These are phyloP conservation scores for Sporothrix schenckii DNA, from an alignment of 2,329 filamentous ascomycete genomes.

Conservation along the genomic window DNA sequence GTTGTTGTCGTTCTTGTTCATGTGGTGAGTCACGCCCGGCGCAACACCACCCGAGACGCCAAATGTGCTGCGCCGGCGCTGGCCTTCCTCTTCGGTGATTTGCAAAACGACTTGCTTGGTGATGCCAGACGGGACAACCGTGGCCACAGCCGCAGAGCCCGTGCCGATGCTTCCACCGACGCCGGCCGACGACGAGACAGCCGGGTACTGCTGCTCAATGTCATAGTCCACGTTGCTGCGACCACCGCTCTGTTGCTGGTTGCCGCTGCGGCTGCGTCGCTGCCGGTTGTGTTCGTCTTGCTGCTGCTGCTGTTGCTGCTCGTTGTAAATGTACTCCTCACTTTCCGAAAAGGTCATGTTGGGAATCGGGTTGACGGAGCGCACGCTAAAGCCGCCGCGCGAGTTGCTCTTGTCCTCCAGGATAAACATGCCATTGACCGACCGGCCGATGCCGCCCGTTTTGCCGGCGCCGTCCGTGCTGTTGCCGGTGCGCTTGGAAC, in stretches of 20 bases:
- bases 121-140: constrained; percentile 27
- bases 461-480: not conserved
- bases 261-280: not conserved
- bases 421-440: constrained; percentile 34
- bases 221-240: constrained; percentile 9
- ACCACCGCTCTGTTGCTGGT: not conserved
- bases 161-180: not conserved
- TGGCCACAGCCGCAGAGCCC: not conserved
- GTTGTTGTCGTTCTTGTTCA: not conserved
- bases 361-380: constrained; percentile 40
- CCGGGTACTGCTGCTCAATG: constrained; percentile 15
- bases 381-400: constrained; percentile 39
- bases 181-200: not conserved
- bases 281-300: not conserved
- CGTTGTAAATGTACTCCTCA: constrained; percentile 39
- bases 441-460: constrained; percentile 27
- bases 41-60: not conserved
- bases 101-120: constrained; percentile 34
- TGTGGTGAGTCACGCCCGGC: not conserved
- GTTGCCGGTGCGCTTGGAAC: constrained; percentile 21
- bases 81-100: constrained; percentile 32
- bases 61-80: not conserved
- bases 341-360: constrained; percentile 39
- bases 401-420: constrained; percentile 41
- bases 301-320: constrained; percentile 29